Evolutionary conservation across 108 stramenopile genomes (phyloP), one percentile per base, ranked within the genome.

Genomic region (Pseudonitzschia multiseries): DNA sequence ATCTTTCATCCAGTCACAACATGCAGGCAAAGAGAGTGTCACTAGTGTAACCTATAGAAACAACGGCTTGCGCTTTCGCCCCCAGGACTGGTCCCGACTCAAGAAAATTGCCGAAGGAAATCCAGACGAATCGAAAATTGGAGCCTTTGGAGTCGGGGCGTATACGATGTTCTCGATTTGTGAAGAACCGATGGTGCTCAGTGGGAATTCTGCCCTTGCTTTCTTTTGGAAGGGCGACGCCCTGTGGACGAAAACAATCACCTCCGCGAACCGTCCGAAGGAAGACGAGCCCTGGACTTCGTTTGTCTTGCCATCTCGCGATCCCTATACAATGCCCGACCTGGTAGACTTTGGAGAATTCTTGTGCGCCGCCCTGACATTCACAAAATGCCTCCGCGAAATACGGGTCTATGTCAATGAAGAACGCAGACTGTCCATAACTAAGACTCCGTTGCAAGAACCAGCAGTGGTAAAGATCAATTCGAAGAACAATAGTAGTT

Each of bases 91-190:
- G 93, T 70, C 76, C 12, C 81, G 93, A 1, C 71, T 95, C 24
- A 77, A 86, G 43, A 89, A 89, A 73, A 95, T 95, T 80, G 93
- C 93, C 43, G 93, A 92, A 79, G 93, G 93, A 31, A 95, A 95
- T 70, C 93, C 93, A 0, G 89, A 92, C 41, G 78, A 79, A 63
- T 46, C 43, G n/a, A 79, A 79, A 40, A 79, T 79, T 15, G 91
- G 91, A 5, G 88, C 89, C 14, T 92, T 92, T 81, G 91, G 93
- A 20, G 93, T 95, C 4, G 93, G 93, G 28, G 91, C 91, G 0
- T 95, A 95, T 67, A 90, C 88, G 20, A 92, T 95, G 89, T 95
- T 95, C 75, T 75, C 74, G 17, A 86, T 95, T 54, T 87, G 87
- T 72, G 93, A 95, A 76, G 89, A 92, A 29, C 93, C 93, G 4